A percentile compares a stretch with the other conserved stretches of the same genome.
Evolutionary conservation across 1,284 basidiomycete species (phyloP).

Genomic region (Pseudozyma flocculosa): DNA sequence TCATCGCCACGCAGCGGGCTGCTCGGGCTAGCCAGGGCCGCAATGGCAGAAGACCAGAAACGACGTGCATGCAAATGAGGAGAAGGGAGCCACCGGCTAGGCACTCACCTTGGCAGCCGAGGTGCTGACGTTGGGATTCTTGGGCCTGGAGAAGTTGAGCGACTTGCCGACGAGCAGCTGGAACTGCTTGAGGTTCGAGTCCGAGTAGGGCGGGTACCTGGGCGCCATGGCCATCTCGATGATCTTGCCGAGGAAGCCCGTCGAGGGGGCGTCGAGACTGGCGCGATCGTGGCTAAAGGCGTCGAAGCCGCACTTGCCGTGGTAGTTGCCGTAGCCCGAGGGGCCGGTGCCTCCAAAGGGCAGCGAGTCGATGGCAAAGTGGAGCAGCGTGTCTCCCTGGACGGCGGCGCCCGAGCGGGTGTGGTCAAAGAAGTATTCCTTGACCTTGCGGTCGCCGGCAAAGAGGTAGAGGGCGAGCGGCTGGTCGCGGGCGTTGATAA

Average conservation of each 20-base stretch:
- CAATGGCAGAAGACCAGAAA: no score
- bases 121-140: slow-evolving; percentile 40
- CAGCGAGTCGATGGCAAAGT: slow-evolving; percentile 64
- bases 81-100: no score
- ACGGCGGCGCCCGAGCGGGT: slow-evolving; percentile 44
- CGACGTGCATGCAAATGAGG: no score
- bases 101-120: slow-evolving; percentile 34
- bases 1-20: no score
- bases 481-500: slow-evolving; percentile 64
- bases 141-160: slow-evolving; percentile 37
- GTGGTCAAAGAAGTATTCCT: slow-evolving; percentile 62
- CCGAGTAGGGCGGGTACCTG: slow-evolving; percentile 59
- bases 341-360: slow-evolving; percentile 64
- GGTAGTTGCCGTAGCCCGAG: slow-evolving; percentile 62
- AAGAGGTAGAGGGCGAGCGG: slow-evolving; percentile 78
- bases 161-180: slow-evolving; percentile 20
- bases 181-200: slow-evolving; percentile 43
- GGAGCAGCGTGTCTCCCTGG: slow-evolving; percentile 36
- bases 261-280: slow-evolving; percentile 60
- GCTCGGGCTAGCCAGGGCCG: no score
- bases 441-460: slow-evolving; percentile 66
- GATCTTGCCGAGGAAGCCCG: slow-evolving; percentile 50
- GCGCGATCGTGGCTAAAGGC: slow-evolving; percentile 62
- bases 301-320: slow-evolving; percentile 62
- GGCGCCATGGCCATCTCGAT: slow-evolving; percentile 55